Evolutionary conservation across 148 eudicot species (phyloP), one percentile per base, ranked within the genome.

Genomic region (Camellia granthamiana): DNA sequence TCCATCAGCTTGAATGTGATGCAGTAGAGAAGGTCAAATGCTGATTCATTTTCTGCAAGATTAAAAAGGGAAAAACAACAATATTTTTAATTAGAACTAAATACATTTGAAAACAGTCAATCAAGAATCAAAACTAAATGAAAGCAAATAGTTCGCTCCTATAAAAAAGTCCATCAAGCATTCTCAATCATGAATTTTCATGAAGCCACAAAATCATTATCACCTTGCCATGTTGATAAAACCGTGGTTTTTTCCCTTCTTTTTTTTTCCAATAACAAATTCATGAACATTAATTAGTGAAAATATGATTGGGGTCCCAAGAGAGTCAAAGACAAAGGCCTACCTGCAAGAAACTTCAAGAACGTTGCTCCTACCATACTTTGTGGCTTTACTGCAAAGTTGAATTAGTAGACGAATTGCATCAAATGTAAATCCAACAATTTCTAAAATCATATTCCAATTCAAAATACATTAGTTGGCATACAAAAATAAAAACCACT

Each of bases 1-100:
- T 96, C 99, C 85, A 96, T 94, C 84, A 93, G 84, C 89, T 90
- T 93, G 90, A 96, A 96, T 54, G 98, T 84, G 81, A 96, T 93
- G 86, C 98, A 96, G 70, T 96, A 96, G 49, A 96, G 94, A 73
- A 92, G 88, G 86, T 96, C 98, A 76, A 96, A 96, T 75, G 99
- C 99, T 7, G 90, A 88, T 69, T 90, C 98, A 82, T 93, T 87
- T 78, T 96, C 99, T 96, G 95, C 74, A 69, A 81, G 73, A 71
- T 13, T 82, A 75, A 81, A 73, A 11, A 38, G 23, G 30, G 30
- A 23, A 21, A 72, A 38, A 47, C 62, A 8, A 80, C 30, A 23
- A 23, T 23, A 23, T 23, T 21, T 21, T 6, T 47, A 69, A 42
- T 5, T 56, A 65, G 16, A 55, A 15, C 19, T 2, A 58, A 4